Percentiles rank a stretch among this genome's conserved stretches.
Conservation (phyloP, 176 grass and related monocot species). For the Tuctoria greenei region DNA sequence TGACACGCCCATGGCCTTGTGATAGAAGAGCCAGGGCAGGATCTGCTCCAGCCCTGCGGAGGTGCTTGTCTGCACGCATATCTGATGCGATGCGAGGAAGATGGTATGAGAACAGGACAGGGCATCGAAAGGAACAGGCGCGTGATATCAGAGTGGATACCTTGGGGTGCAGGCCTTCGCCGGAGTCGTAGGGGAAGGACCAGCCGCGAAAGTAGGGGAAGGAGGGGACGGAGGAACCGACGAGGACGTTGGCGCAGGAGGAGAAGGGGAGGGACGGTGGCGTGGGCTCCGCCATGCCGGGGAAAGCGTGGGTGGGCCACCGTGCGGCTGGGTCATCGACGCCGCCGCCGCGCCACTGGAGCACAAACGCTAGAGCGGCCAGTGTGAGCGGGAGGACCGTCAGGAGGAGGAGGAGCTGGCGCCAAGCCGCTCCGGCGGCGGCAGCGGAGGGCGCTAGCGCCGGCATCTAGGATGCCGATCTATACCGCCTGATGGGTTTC, state of each 20-base stretch:
- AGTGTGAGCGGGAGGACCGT: constrained; percentile 67
- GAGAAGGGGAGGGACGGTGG: constrained; percentile 35
- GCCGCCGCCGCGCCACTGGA: constrained; percentile 84
- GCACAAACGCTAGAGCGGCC: constrained; percentile 62
- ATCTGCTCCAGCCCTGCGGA: constrained; percentile 91
- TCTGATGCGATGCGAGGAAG: constrained; percentile 29
- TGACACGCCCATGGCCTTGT: constrained; percentile 81
- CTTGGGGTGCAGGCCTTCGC: constrained; percentile 61
- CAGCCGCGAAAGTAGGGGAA: constrained; percentile 81
- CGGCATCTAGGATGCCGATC: constrained; percentile 9
- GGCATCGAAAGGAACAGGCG: neutral
- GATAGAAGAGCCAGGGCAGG: constrained; percentile 90
- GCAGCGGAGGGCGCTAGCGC: constrained; percentile 6
- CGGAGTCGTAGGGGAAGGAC: constrained; percentile 62
- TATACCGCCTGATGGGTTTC: neutral
- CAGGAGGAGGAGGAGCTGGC: constrained; percentile 64
- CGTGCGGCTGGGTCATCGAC: constrained; percentile 65
- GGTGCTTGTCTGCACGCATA: constrained; percentile 85
- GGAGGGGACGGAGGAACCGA: constrained; percentile 35
- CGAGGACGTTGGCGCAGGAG: constrained; percentile 24
- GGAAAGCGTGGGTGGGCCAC: constrained; percentile 62
- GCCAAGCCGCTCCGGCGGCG: constrained; percentile 28
- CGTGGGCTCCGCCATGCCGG: constrained; percentile 55
- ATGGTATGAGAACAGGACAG: neutral
- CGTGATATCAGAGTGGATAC: constrained; percentile 20